Evolutionary conservation across 306 rosid species (phyloP).

Genomic region (Quercus engelmannii): DNA sequence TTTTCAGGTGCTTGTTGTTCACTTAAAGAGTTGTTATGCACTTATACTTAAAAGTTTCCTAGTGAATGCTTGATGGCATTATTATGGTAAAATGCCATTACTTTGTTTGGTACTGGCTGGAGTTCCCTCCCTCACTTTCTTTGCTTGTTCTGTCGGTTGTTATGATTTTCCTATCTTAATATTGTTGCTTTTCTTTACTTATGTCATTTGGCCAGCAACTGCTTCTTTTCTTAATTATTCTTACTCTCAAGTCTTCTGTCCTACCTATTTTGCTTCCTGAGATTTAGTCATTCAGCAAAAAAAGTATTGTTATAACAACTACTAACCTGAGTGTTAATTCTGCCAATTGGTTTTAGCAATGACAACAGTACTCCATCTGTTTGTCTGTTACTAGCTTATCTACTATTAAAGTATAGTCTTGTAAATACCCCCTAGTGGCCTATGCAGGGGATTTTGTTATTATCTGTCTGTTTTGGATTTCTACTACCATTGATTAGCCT

Average conservation of each 20-base stretch:
- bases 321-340: neutral
- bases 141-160: neutral
- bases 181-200: neutral
- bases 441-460: too few species aligned
- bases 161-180: neutral
- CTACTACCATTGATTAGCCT: too few species aligned
- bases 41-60: neutral
- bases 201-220: neutral
- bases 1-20: slow-evolving; percentile 59
- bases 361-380: neutral
- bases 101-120: neutral
- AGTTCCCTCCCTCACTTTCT: neutral
- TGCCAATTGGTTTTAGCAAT: neutral
- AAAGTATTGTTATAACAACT: neutral
- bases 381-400: neutral
- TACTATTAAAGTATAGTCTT: neutral
- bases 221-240: neutral
- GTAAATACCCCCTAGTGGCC: neutral
- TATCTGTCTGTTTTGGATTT: too few species aligned
- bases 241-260: neutral
- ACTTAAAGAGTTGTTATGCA: neutral
- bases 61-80: neutral
- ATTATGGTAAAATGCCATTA: neutral
- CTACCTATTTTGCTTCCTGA: neutral
- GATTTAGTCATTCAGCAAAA: neutral